Conservation (phyloP, 805 yeast species). For the Jamesozyma rosinii region DNA sequence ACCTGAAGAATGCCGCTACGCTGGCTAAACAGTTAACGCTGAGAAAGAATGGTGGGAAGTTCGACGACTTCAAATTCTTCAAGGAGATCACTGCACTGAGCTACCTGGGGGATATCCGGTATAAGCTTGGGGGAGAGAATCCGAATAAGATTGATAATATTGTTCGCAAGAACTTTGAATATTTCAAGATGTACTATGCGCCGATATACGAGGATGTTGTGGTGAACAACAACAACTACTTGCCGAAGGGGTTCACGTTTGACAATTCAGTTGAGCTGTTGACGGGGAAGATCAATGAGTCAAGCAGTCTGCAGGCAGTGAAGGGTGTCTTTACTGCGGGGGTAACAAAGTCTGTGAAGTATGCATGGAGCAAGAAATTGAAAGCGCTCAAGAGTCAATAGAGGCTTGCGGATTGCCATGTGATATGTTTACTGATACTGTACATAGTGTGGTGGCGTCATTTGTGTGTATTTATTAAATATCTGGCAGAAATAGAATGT, state of each 20-base stretch:
- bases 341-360: conserved; percentile 52
- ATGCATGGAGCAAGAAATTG: conserved; percentile 62
- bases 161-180: conserved; percentile 61
- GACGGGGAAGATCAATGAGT: conserved; percentile 48
- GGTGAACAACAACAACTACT: conserved; percentile 24
- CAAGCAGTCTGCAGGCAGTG: conserved; percentile 66
- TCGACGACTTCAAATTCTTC: conserved; percentile 60
- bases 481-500: no score
- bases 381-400: conserved; percentile 27
- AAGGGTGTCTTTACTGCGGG: conserved; percentile 92
- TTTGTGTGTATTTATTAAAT: not conserved
- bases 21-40: conserved; percentile 36
- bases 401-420: no score
- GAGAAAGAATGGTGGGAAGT: conserved; percentile 29
- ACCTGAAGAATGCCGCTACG: conserved; percentile 68
- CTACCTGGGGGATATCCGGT: conserved; percentile 84
- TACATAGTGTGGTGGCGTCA: not conserved
- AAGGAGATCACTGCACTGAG: conserved; percentile 71
- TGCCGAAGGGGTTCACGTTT: conserved; percentile 34
- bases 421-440: no score
- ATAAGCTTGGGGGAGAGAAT: conserved; percentile 80
- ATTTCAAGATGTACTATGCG: conserved; percentile 64
- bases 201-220: conserved; percentile 42
- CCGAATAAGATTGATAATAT: conserved; percentile 83
- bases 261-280: conserved; percentile 34